A percentile compares a stretch with the other conserved stretches of the same genome.
These are phyloP conservation scores for Fusarium torulosum DNA, from an alignment of 2,329 filamentous ascomycete species.

Conservation along the genomic window DNA sequence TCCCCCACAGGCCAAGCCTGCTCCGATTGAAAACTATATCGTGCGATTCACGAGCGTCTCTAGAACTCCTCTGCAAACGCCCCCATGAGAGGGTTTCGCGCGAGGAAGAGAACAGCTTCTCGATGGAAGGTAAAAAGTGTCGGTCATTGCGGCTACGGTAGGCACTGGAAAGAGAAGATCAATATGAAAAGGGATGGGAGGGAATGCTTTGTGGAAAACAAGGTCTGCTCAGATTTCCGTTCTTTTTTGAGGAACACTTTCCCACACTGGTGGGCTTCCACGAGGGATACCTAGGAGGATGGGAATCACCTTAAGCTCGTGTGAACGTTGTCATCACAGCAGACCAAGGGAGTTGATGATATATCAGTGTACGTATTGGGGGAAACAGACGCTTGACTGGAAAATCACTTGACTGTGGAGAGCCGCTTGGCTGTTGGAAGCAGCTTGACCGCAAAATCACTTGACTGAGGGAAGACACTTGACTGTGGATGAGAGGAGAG, in stretches of 20 bases:
- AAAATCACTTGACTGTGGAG: no score
- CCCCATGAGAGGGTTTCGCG: background rate
- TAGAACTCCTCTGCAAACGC: background rate
- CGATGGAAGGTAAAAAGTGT: slow-evolving; percentile 40
- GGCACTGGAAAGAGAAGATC: slow-evolving; percentile 15
- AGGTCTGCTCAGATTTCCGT: slow-evolving; percentile 64
- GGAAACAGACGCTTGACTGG: slow-evolving; percentile 12
- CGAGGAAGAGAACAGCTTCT: slow-evolving; percentile 37
- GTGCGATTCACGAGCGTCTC: slow-evolving; percentile 50
- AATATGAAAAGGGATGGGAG: background rate
- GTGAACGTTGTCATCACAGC: slow-evolving; percentile 49
- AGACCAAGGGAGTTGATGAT: background rate
- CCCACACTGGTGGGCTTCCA: slow-evolving; percentile 27
- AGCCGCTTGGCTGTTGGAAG: no score
- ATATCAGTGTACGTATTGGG: background rate
- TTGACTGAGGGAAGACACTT: background rate
- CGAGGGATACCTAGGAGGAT: slow-evolving; percentile 25
- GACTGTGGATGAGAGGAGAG: background rate
- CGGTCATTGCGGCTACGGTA: slow-evolving; percentile 55
- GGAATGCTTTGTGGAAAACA: slow-evolving; percentile 1
- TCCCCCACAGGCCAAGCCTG: slow-evolving; percentile 52
- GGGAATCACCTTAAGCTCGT: slow-evolving; percentile 40
- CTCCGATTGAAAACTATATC: slow-evolving; percentile 69
- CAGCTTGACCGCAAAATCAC: no score
- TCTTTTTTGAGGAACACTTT: slow-evolving; percentile 54